Conservation (phyloP, 352 stramenopile genomes). For the Phytopythium sindhum region DNA sequence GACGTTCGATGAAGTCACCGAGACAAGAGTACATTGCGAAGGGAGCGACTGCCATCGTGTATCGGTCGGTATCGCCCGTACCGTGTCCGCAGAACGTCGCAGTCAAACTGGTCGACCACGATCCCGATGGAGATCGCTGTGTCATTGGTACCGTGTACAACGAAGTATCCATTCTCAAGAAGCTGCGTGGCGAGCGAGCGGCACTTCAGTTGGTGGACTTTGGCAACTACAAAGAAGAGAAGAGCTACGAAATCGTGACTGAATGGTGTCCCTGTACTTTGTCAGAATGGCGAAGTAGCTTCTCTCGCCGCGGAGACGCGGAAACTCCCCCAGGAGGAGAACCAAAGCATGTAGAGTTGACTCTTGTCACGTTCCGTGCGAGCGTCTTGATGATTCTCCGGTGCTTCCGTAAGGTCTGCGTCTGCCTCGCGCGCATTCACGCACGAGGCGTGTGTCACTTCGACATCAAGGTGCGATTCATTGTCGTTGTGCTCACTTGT, state of each 20-base stretch:
- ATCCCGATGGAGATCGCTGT: conserved; percentile 35
- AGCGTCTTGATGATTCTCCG: conserved; percentile 38
- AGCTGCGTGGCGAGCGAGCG: conserved; percentile 38
- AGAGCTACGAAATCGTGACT: conserved; percentile 52
- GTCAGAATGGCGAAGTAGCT: conserved; percentile 33
- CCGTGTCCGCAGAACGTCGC: conserved; percentile 19
- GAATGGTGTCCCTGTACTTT: conserved; percentile 58
- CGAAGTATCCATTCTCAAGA: conserved; percentile 48
- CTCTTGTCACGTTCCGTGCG: conserved; percentile 35
- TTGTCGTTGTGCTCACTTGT: background rate
- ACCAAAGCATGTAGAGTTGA: conserved; percentile 6
- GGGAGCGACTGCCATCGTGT: conserved; percentile 47
- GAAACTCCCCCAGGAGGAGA: too few relatives aligned
- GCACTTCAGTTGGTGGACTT: conserved; percentile 61
- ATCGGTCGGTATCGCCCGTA: conserved; percentile 23
- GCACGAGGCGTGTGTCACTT: conserved; percentile 48
- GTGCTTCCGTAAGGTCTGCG: conserved; percentile 36
- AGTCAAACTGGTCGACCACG: conserved; percentile 56
- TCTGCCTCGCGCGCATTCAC: conserved; percentile 38
- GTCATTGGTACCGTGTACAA: conserved; percentile 43
- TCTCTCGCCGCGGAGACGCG: background rate
- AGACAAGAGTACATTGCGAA: conserved; percentile 38
- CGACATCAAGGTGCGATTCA: conserved; percentile 53
- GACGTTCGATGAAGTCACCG: background rate
- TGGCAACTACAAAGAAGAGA: conserved; percentile 33